Base-by-base conservation (phyloP, 768 basidiomycete species). In the Kwoniella sp. region DNA sequence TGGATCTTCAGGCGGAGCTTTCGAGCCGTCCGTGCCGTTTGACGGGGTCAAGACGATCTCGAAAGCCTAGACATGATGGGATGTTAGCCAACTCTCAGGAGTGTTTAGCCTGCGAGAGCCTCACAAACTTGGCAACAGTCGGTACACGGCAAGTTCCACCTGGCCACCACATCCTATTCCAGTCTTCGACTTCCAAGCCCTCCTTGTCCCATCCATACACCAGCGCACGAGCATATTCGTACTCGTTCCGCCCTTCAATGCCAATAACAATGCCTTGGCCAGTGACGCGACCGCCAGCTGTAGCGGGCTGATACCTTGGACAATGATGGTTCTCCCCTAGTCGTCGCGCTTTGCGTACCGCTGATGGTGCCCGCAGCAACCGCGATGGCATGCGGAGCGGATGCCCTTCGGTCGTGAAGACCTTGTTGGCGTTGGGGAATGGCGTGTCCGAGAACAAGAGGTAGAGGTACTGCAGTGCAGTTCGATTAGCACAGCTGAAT, bases 401-500 rank as follows among this genome's bases (percentile, higher is more conserved):
- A 69, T 99, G 95, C 0, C 93, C 95, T 73, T 98, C 95, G 0
- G 95, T 99, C 5, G 91, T 89, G 69, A 95, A 87, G 9, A 98
- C 88, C 57, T 84, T 87, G 70, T 90, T 87, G 0, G 87, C 86
- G 68, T 88, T 85, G 62, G 88, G 85, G 2, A 69, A 74, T 0
- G 79, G 79, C 59, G 89, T 88, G 6, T 82, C 82, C 74, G 91
- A 89, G 63, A 98, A 96, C 31, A 95, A 78, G 33, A 96, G 80
- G 74, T 84, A 98, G 15, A 98, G 80, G 78, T 98, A 99, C 87
- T 96, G 59, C 31, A 53, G n/a, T 7, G 23, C 47, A 12, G 15
- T 44, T 6, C n/a, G 27, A 37, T 32, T 31, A 43, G 27, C 39
- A 46, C 38, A 3, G 56, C 50, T 41, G 40, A 9, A 50, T 46